These are phyloP conservation scores for Pelargonium myrrhifolium DNA, from an alignment of 441 rosid species.

Conservation along the genomic window DNA sequence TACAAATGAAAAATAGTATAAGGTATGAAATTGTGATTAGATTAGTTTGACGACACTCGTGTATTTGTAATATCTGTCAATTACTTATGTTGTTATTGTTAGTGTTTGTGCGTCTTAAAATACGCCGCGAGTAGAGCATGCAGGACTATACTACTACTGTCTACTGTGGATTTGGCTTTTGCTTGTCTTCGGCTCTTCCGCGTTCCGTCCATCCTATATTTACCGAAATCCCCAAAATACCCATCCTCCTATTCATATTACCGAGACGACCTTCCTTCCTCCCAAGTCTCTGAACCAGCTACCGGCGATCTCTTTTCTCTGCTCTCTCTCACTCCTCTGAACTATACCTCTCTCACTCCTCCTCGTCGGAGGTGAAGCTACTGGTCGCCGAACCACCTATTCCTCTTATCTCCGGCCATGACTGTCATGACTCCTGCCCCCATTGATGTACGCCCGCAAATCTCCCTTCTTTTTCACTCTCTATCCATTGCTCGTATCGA, in stretches of 20 bases:
- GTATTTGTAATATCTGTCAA: too few species aligned
- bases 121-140: too few species aligned
- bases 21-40: too few species aligned
- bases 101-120: too few species aligned
- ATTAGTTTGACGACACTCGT: too few species aligned
- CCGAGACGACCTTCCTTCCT: neutral
- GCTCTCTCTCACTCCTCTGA: neutral
- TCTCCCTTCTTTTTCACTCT: conserved; percentile 9
- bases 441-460: conserved; percentile 50
- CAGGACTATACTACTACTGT: too few species aligned
- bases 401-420: conserved; percentile 32
- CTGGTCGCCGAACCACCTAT: neutral
- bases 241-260: neutral
- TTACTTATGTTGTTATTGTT: too few species aligned
- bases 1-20: too few species aligned
- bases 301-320: conserved; percentile 2
- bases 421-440: conserved; percentile 83
- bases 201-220: neutral
- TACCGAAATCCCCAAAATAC: neutral
- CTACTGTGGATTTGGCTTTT: too few species aligned
- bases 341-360: neutral
- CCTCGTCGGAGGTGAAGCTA: conserved; percentile 3
- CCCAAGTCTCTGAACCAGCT: neutral
- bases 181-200: too few species aligned
- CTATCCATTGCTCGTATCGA: neutral